Conservation (phyloP, 1,139 yeast genomes). For the Debaryomycetaceae sp. region DNA sequence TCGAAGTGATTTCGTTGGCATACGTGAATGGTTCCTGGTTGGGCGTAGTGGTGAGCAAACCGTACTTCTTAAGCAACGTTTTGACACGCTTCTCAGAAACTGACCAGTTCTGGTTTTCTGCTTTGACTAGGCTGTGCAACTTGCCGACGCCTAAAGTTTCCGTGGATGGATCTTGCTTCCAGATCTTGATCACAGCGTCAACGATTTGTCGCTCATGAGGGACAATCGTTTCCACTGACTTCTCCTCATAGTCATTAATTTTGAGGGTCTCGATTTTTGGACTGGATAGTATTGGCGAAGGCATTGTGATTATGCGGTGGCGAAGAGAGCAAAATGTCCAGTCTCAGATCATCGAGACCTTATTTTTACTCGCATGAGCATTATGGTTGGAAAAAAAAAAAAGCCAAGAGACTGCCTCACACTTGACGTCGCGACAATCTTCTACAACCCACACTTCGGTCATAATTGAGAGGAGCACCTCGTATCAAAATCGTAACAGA, state of each 20-base stretch:
- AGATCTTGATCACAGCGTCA: constrained; percentile 54
- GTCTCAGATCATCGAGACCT: background rate
- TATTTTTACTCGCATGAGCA: no score
- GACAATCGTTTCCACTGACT: constrained; percentile 26
- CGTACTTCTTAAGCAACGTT: constrained; percentile 50
- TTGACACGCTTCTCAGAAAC: constrained; percentile 58
- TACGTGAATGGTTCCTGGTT: constrained; percentile 40
- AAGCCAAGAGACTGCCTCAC: no score
- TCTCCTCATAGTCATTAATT: constrained; percentile 28
- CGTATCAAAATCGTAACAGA: no score
- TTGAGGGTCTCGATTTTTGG: constrained; percentile 27
- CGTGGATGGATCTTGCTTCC: constrained; percentile 65
- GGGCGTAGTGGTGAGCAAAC: constrained; percentile 34
- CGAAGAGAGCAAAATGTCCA: background rate
- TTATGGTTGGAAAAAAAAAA: no score
- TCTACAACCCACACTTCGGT: background rate
- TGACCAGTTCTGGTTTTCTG: constrained; percentile 56
- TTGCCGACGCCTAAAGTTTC: constrained; percentile 56
- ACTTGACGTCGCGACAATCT: no score
- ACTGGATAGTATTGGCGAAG: background rate
- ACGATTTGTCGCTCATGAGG: constrained; percentile 68
- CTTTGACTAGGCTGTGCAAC: constrained; percentile 48
- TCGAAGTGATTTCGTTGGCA: constrained; percentile 52
- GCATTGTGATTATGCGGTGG: constrained; percentile 2
- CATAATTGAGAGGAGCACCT: background rate